These are phyloP conservation scores for Coccomyxa sp. DNA, from an alignment of 139 green algal species.

Conservation along the genomic window DNA sequence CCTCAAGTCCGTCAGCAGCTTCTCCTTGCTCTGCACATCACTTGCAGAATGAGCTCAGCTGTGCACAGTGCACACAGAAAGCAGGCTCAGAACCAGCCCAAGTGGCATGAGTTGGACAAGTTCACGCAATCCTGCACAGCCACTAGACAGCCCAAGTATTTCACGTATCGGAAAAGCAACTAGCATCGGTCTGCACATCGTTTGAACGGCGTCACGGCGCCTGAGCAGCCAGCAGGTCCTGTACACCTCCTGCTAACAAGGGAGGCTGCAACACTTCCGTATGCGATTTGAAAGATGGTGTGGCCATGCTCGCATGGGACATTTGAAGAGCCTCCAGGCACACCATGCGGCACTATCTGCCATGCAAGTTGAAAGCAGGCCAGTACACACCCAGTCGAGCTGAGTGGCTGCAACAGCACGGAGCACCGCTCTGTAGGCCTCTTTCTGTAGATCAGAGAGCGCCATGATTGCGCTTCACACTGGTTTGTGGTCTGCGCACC, in stretches of 20 bases:
- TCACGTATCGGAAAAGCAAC: background rate
- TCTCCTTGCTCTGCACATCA: constrained; percentile 27
- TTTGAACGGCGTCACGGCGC: background rate
- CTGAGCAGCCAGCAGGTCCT: background rate
- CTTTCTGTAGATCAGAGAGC: constrained; percentile 21
- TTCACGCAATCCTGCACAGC: background rate
- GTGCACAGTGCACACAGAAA: background rate
- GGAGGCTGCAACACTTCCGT: background rate
- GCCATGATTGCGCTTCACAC: background rate
- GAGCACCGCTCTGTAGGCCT: constrained; percentile 39
- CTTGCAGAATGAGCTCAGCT: too few relatives aligned
- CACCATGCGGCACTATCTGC: background rate
- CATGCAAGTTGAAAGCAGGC: too few relatives aligned
- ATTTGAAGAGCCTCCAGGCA: background rate
- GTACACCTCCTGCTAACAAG: background rate
- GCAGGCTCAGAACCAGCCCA: too few relatives aligned
- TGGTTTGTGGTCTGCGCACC: too few relatives aligned
- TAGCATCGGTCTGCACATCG: background rate
- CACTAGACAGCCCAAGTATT: background rate
- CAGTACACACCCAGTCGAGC: constrained; percentile 22
- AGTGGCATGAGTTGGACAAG: background rate
- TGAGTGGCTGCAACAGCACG: constrained; percentile 22
- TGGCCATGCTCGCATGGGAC: too few relatives aligned
- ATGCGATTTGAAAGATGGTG: background rate
- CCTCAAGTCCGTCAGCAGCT: constrained; percentile 33